These are phyloP conservation scores for Saccharomycopsis sp. DNA, from an alignment of 805 yeast genomes.

Conservation along the genomic window DNA sequence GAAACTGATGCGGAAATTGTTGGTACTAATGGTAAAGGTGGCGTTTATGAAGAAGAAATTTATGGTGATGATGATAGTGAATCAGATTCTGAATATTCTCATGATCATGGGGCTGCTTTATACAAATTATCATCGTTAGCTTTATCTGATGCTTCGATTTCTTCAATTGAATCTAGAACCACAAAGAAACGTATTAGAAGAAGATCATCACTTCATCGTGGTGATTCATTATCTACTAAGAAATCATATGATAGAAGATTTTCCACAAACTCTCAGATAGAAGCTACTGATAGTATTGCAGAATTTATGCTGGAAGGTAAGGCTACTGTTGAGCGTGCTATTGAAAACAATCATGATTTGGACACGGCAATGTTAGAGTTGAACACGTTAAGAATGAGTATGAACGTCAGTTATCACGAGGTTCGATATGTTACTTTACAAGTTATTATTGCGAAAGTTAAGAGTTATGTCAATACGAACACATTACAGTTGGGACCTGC, in stretches of 20 bases:
- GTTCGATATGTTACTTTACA: slow-evolving; percentile 75
- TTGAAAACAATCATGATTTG: slow-evolving; percentile 85
- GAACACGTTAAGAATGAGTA: slow-evolving; percentile 93
- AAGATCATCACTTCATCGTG: neutral
- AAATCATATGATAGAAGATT: slow-evolving; percentile 9
- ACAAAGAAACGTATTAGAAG: slow-evolving; percentile 26
- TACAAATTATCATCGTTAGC: slow-evolving; percentile 42
- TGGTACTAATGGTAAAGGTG: slow-evolving; percentile 33
- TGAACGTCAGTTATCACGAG: slow-evolving; percentile 92
- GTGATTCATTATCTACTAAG: neutral
- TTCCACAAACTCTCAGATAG: slow-evolving; percentile 14
- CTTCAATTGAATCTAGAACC: slow-evolving; percentile 30
- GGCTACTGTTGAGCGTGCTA: slow-evolving; percentile 87
- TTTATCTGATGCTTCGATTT: slow-evolving; percentile 52
- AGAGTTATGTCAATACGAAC: slow-evolving; percentile 69
- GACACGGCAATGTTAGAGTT: slow-evolving; percentile 91
- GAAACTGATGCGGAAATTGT: slow-evolving; percentile 24
- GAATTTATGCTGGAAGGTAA: slow-evolving; percentile 85
- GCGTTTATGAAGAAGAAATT: slow-evolving; percentile 27
- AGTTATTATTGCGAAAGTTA: slow-evolving; percentile 63
- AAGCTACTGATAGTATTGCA: slow-evolving; percentile 25
- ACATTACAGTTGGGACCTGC: slow-evolving; percentile 76
- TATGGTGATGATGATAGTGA: slow-evolving; percentile 21
- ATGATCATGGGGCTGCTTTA: slow-evolving; percentile 29
- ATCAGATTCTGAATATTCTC: slow-evolving; percentile 22